Conservation (phyloP, 2,329 filamentous ascomycete genomes). For the Geoglossum cookeanum region DNA sequence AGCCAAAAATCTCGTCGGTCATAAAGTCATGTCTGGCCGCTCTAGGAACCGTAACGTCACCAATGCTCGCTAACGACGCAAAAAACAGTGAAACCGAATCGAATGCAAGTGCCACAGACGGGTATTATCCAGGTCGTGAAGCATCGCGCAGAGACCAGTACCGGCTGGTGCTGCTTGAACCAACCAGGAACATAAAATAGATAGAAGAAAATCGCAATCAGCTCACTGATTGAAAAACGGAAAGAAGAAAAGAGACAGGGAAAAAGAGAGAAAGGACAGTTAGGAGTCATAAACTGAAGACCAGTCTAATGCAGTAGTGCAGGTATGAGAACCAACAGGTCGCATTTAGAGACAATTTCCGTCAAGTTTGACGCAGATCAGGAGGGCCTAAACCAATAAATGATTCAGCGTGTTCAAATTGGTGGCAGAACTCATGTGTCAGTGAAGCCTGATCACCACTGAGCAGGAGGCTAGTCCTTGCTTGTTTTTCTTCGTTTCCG, state of each 20-base stretch:
- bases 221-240: background rate
- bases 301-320: background rate
- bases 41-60: too few species aligned
- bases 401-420: too few species aligned
- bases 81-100: background rate
- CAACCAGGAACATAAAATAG: background rate
- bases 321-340: background rate
- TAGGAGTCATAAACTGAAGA: background rate
- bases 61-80: background rate
- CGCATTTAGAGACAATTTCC: background rate
- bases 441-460: background rate
- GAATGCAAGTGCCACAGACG: background rate
- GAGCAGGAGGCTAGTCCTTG: background rate
- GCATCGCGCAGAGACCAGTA: background rate
- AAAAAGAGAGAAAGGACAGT: too few species aligned
- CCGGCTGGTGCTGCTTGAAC: background rate
- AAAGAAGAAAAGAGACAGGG: background rate
- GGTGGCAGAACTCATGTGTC: too few species aligned
- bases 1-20: too few species aligned
- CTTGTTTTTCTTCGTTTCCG: background rate
- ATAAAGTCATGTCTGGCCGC: too few species aligned
- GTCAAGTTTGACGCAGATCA: background rate
- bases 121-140: background rate
- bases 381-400: too few species aligned
- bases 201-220: background rate